phyloP scores from a whole-genome alignment of 768 basidiomycete species.

The Flagelloscypha sp. region DNA sequence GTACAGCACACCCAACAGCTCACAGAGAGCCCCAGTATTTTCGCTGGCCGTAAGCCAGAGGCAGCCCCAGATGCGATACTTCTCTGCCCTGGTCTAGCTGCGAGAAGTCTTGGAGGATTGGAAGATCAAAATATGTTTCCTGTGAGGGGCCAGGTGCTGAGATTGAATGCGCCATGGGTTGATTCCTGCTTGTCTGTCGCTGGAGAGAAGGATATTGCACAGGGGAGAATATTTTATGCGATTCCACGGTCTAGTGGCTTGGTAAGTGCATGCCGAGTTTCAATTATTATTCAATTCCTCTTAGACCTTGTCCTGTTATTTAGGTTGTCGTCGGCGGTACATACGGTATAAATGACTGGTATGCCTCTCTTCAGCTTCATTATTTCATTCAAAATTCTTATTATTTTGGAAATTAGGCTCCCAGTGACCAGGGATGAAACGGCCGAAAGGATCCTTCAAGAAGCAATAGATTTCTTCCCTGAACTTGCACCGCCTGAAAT shows the following conservation, averaged over 20 bases:
- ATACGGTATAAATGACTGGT: slow-evolving; percentile 38
- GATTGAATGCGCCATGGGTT: slow-evolving; percentile 44
- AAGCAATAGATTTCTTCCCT: slow-evolving; percentile 20
- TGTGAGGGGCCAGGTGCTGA: too few species aligned
- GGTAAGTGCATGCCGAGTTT: too few species aligned
- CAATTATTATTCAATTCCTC: too few species aligned
- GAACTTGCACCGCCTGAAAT: slow-evolving; percentile 22
- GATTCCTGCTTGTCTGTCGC: slow-evolving; percentile 17
- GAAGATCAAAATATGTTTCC: too few species aligned
- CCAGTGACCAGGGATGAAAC: slow-evolving; percentile 36
- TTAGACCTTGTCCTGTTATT: too few species aligned
- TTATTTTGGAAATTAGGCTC: too few species aligned
- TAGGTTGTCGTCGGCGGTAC: slow-evolving; percentile 43
- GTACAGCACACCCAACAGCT: slow-evolving; percentile 56
- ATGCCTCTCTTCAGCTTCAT: background rate
- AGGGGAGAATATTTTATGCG: slow-evolving; percentile 27
- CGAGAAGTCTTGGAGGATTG: too few species aligned
- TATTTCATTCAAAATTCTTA: background rate
- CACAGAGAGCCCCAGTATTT: slow-evolving; percentile 25
- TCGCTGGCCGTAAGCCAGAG: slow-evolving; percentile 10
- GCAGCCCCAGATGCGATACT: too few species aligned
- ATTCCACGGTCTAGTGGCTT: slow-evolving; percentile 28
- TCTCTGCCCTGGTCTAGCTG: too few species aligned
- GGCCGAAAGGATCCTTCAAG: slow-evolving; percentile 31
- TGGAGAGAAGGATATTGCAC: slow-evolving; percentile 18